Evolutionary conservation across 2,329 filamentous ascomycete species (phyloP), one percentile per base, ranked within the genome.

Genomic region (Herpotrichia juniperi): DNA sequence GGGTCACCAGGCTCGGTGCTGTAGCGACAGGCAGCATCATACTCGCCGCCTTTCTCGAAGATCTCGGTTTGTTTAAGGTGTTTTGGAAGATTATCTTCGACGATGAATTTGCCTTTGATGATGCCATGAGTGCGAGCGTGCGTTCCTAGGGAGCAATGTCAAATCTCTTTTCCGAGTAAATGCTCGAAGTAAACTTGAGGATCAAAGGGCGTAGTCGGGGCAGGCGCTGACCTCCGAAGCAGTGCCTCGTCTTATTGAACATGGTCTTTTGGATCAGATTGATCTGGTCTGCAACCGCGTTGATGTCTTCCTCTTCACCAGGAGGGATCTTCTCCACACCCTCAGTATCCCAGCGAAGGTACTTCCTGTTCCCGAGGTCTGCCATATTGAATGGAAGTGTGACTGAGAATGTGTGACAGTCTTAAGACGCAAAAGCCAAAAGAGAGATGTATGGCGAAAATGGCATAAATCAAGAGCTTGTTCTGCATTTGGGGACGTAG

Each of bases 71-170:
- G 76, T 28, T 74, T 74, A 19, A 81, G 71, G 51, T 81, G 74
- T 16, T 66, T 51, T 0, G 77, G 76, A 11, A 81, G 69, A 34
- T 78, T 71, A 25, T 74, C 59, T 62, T 44, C 64, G 52, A 81
- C 73, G 14, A 75, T 70, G 42, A 80, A 73, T 11, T 74, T 78
- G 37, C 76, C 78, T 63, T 80, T 80, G 17, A 81, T 74, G 35
- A 81, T 71, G 24, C 76, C 76, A 58, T 81, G 77, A 0, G 78
- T 80, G 47, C 78, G 73, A 34, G 76, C 69, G 59, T 81, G 79
- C 1, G 76, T 81, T 16, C 76, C 73, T 34, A 58, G 48, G 2
- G n/a, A 66, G 34, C 11, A 45, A 10, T 45, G 6, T 24, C 40
- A 48, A n/a, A n/a, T n/a, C n/a, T n/a, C n/a, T n/a, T n/a, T n/a